phyloP scores from a whole-genome alignment of 352 stramenopile genomes.

The Pythium aristosporum region DNA sequence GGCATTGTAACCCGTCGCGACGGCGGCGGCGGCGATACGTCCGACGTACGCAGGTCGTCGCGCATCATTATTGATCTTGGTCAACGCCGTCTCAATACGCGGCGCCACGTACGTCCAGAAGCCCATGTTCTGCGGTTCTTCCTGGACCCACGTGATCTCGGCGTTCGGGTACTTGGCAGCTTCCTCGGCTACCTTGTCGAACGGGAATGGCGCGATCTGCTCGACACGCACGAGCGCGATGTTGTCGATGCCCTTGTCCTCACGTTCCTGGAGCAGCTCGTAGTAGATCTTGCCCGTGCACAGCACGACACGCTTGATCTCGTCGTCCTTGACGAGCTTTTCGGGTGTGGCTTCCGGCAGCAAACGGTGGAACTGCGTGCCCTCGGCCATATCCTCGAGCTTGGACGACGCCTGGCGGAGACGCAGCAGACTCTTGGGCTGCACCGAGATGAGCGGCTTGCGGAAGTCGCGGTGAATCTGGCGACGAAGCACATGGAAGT shows the following conservation, averaged over 20 bases:
- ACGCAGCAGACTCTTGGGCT: slow-evolving; percentile 81
- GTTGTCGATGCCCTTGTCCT: slow-evolving; percentile 49
- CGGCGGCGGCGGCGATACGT: slow-evolving; percentile 90
- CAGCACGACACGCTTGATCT: slow-evolving; percentile 50
- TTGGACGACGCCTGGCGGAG: slow-evolving; percentile 80
- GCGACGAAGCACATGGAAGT: slow-evolving; percentile 95
- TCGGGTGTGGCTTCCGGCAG: slow-evolving; percentile 58
- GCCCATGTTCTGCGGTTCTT: slow-evolving; percentile 99
- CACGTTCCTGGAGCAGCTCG: slow-evolving; percentile 72
- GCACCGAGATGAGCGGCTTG: slow-evolving; percentile 80
- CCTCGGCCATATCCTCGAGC: slow-evolving; percentile 59
- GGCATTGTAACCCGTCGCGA: slow-evolving; percentile 94
- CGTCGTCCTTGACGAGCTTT: slow-evolving; percentile 55
- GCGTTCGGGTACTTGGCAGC: slow-evolving; percentile 93
- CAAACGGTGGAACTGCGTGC: slow-evolving; percentile 65
- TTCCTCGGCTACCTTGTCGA: slow-evolving; percentile 92
- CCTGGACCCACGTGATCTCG: slow-evolving; percentile 96
- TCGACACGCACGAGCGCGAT: slow-evolving; percentile 78
- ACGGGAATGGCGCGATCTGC: slow-evolving; percentile 96
- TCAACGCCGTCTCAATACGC: slow-evolving; percentile 94
- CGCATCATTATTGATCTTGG: slow-evolving; percentile 86
- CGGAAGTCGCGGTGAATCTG: slow-evolving; percentile 70
- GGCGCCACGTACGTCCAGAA: slow-evolving; percentile 93
- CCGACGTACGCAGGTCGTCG: slow-evolving; percentile 92
- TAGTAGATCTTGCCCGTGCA: slow-evolving; percentile 89